Base-by-base conservation (phyloP, 805 yeast genomes). In the Candida jianshihensis region DNA sequence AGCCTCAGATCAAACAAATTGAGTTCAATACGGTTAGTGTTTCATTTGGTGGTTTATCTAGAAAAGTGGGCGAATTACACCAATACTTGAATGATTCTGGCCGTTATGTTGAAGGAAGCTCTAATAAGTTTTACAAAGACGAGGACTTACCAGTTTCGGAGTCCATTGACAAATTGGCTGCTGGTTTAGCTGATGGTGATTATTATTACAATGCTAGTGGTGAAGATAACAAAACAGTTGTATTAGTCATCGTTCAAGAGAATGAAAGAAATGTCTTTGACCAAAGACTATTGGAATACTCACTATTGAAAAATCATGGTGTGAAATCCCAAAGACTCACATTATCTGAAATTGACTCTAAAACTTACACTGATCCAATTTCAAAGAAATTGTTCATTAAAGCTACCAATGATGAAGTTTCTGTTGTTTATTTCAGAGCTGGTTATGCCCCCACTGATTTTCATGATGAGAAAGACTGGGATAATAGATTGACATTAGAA, bases 21-120 rank as follows among this genome's bases (percentile, higher is more conserved):
- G 99, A 92, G 58, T 90, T 90, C 64, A 92, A 92, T 60, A 89
- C 98, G 1, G 86, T 92, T 4, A 83, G 96, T 50, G 96, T 90
- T 4, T 89, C 97, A 1, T 92, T 92, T 64, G 96, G 95, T 16
- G 97, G 95, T 0, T 66, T 92, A 38, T 81, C 95, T 2, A 57
- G 87, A 12, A 83, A 81, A 54, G 90, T 86, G 19, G 83, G 92
- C 16, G 66, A 74, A 46, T 63, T 86, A 38, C 98, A 92, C 59
- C 58, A 68, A 16, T 85, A 72, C 48, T 59, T 82, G 51, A 81
- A 83, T 53, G 52, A 59, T 4, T 51, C 64, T 7, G 88, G 88
- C 3, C 57, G 60, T n/a, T 84, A 83, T 51, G 18, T 41, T 44
- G 47, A 63, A 16, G 51, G 61, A 5, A 66, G 66, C 30, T 53